Evolutionary conservation across 164 flowering plant genomes (phyloP).

Genomic region (Magnolia kwangsiensis): DNA sequence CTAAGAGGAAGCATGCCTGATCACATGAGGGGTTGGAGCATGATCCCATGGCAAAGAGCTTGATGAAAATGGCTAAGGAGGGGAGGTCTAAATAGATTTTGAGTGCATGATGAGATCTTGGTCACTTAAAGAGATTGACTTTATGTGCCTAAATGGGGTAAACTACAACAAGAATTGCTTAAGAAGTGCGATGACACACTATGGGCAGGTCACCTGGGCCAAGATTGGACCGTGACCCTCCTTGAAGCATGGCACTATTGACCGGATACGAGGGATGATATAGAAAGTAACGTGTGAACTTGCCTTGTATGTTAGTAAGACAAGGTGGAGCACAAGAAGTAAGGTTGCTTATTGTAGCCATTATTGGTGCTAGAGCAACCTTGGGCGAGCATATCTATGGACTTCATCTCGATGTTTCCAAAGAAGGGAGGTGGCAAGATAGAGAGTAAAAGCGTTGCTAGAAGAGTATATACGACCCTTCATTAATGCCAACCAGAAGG

Average conservation of each 20-base stretch:
- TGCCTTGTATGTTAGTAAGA: conserved; percentile 17
- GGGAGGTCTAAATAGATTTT: not conserved
- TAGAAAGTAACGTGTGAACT: not conserved
- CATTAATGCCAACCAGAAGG: too few species aligned
- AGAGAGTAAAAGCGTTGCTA: too few species aligned
- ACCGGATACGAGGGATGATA: not conserved
- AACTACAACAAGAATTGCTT: not conserved
- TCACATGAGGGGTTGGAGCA: not conserved
- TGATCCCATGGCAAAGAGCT: not conserved
- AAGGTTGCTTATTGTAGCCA: too few species aligned
- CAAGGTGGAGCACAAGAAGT: conserved; percentile 5
- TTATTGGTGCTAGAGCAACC: not conserved
- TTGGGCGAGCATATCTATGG: conserved; percentile 11
- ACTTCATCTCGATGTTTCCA: conserved; percentile 5
- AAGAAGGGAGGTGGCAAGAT: not conserved
- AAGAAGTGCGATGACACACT: not conserved
- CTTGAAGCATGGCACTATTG: not conserved
- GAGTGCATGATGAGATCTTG: not conserved
- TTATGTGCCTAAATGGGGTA: conserved; percentile 8
- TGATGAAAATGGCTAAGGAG: not conserved
- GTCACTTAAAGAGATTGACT: not conserved
- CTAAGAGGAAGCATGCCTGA: not conserved
- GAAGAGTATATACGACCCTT: too few species aligned
- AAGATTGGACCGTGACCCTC: not conserved
- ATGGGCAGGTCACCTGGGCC: not conserved